These are phyloP conservation scores for Marchantia polymorpha DNA, from an alignment of 225 moss, liverwort and hornwort genomes.

Conservation along the genomic window DNA sequence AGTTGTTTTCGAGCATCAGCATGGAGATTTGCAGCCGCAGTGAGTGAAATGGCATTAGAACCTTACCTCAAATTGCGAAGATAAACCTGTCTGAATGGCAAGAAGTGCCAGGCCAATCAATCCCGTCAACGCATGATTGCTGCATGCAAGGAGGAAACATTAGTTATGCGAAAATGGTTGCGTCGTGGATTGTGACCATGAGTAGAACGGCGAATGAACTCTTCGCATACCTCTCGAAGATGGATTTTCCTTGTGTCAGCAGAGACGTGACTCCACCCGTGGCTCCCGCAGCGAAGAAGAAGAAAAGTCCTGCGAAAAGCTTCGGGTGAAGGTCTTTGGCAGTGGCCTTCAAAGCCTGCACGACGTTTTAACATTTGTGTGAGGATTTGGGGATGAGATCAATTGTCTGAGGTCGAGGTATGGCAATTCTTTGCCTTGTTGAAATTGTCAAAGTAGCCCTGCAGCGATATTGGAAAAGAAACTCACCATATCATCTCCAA, in stretches of 20 bases:
- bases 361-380: too few species aligned
- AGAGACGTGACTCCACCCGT: slow-evolving; percentile 42
- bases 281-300: slow-evolving; percentile 51
- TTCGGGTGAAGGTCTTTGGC: slow-evolving; percentile 51
- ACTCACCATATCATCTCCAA: slow-evolving; percentile 33
- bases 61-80: slow-evolving; percentile 40
- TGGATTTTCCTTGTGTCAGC: slow-evolving; percentile 47
- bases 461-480: too few species aligned
- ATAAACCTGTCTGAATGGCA: slow-evolving; percentile 25
- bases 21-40: background rate
- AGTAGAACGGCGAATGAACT: background rate
- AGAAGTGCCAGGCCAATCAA: slow-evolving; percentile 41
- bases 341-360: slow-evolving; percentile 35
- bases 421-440: too few species aligned
- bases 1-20: background rate
- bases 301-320: slow-evolving; percentile 46
- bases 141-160: background rate
- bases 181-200: too few species aligned
- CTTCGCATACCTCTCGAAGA: slow-evolving; percentile 14
- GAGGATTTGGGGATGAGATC: background rate
- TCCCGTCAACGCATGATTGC: slow-evolving; percentile 39
- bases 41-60: background rate
- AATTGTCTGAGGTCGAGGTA: too few species aligned
- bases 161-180: background rate
- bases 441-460: too few species aligned